Conservation (phyloP, 441 rosid species). For the Viola pubescens region DNA sequence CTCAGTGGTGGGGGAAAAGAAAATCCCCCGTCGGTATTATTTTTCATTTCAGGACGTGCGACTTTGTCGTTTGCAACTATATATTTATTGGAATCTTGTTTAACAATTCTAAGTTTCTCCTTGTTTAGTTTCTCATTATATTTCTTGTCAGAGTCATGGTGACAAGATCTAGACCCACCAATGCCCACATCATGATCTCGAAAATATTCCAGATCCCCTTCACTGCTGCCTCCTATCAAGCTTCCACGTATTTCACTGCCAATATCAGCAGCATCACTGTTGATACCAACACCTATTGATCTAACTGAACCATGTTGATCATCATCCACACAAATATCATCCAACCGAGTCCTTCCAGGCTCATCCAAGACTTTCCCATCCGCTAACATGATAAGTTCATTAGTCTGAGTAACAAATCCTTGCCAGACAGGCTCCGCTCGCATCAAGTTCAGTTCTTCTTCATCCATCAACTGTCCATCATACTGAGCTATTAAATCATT, state of each 20-base stretch:
- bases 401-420: constrained; percentile 82
- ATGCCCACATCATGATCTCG: constrained; percentile 42
- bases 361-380: constrained; percentile 46
- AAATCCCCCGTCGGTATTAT: constrained; percentile 51
- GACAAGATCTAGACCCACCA: constrained; percentile 39
- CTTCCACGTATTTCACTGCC: constrained; percentile 82
- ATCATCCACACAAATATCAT: constrained; percentile 62
- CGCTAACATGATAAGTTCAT: constrained; percentile 59
- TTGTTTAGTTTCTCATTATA: constrained; percentile 30
- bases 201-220: constrained; percentile 73
- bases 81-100: constrained; percentile 37
- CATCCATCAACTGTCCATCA: constrained; percentile 83
- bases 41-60: constrained; percentile 33
- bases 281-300: constrained; percentile 93
- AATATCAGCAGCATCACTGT: constrained; percentile 79
- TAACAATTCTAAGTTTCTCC: constrained; percentile 41
- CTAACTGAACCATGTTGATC: constrained; percentile 90
- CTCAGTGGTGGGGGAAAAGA: constrained; percentile 66
- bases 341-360: constrained; percentile 38
- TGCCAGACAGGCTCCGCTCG: constrained; percentile 86
- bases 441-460: constrained; percentile 68
- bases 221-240: constrained; percentile 79
- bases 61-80: constrained; percentile 41
- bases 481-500: constrained; percentile 62
- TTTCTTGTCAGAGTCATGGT: constrained; percentile 47